phyloP scores from a whole-genome alignment of 176 grass and related monocot species.

The Phoenix roebelenii region DNA sequence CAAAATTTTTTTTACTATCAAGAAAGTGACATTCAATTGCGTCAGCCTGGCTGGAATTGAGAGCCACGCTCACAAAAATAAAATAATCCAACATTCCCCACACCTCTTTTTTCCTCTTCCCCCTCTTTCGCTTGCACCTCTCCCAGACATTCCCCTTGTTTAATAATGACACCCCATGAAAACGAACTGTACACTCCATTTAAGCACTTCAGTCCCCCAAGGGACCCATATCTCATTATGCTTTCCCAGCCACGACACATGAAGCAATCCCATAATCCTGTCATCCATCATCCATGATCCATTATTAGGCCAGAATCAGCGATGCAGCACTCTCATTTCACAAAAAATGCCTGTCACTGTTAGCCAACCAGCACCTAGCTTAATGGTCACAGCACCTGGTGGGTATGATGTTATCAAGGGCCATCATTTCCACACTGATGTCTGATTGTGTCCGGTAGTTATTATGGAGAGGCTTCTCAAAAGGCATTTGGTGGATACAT shows the following conservation, averaged over 20 bases:
- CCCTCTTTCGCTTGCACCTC: not conserved
- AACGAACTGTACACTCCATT: not conserved
- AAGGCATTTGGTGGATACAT: conserved; percentile 13
- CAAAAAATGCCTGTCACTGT: conserved; percentile 5
- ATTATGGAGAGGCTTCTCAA: conserved; percentile 20
- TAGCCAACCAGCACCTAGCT: not conserved
- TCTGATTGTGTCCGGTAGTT: conserved; percentile 21
- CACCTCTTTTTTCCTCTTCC: not conserved
- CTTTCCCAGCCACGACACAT: not conserved
- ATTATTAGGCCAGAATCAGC: too few relatives aligned
- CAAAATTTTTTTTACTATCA: not conserved
- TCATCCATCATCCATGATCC: too few relatives aligned
- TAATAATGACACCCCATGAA: too few relatives aligned
- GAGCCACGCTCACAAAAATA: not conserved
- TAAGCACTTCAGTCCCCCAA: not conserved
- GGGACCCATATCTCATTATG: not conserved
- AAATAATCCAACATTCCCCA: not conserved
- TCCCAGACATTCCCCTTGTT: too few relatives aligned
- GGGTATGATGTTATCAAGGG: not conserved
- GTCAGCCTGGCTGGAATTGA: not conserved
- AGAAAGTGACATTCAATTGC: not conserved
- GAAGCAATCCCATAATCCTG: too few relatives aligned
- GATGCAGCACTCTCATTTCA: not conserved
- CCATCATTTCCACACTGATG: not conserved
- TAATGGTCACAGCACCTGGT: not conserved